Base-by-base conservation (phyloP, 1,284 basidiomycete genomes). In the Boletellus deceptivus region DNA sequence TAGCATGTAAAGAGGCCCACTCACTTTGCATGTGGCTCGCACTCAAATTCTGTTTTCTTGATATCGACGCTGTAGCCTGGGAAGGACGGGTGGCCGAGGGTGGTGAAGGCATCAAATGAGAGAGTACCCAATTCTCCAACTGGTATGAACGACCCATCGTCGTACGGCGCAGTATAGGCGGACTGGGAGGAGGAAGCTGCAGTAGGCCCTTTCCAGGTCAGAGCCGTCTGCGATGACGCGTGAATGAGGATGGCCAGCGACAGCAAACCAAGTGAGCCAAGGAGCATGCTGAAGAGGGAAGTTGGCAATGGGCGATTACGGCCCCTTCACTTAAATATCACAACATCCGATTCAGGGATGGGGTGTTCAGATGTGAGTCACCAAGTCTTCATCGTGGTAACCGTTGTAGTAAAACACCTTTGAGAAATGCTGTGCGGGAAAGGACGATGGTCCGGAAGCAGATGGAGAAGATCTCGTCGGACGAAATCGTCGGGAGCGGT, bases 21-120 rank as follows among this genome's bases (percentile, higher is more conserved):
- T 35, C 16, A 64, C 63, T 45, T 46, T 2, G 61, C 54, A n/a
- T 49, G 38, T 22, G 46, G 47, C 14, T 63, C 61, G 20, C 61
- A 63, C 14, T 53, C 54, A 41, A 63, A 55, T 20, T 29, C 40
- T 8, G 53, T 51, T 44, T 72, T 72, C 66, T 79, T 80, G 53
- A 83, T 73, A 34, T 80, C 71, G 8, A 82, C 75, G 36, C 66
- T 71, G 60, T 82, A 67, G 16, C 65, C 59, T 0, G 80, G 79
- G 59, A 79, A 80, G 17, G 63, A 58, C 3, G 79, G 8, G 24
- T 25, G 24, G 24, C 24, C 24, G 24, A 84, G 62, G 2, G 70
- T 68, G 2, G 76, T 77, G 58, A 75, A 83, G 6, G 65, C 62
- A 34, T 63, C 63, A 52, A 25, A 25, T 25, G 24, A 25, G 24